Evolutionary conservation across 108 stramenopile genomes (phyloP).

Genomic region (Nitzschia palea): DNA sequence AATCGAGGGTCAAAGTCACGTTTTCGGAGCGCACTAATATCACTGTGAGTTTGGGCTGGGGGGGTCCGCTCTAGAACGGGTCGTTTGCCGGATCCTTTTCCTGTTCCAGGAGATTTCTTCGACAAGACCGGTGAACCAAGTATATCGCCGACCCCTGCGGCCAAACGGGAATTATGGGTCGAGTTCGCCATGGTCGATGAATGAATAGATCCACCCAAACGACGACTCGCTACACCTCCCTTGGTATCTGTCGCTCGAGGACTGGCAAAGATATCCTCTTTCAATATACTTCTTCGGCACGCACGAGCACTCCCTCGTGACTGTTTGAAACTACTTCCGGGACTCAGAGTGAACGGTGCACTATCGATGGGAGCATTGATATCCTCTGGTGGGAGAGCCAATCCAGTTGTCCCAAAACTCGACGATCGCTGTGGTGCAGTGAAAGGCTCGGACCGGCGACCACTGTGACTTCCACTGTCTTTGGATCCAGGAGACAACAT

Average conservation of each 20-base stretch:
- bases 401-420: neutral
- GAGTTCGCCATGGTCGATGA: neutral
- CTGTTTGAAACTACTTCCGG: neutral
- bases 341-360: neutral
- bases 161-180: neutral
- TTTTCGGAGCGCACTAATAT: neutral
- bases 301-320: neutral
- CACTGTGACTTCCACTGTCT: neutral
- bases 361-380: neutral
- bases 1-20: neutral
- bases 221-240: neutral
- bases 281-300: neutral
- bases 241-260: neutral
- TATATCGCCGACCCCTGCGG: neutral
- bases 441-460: neutral
- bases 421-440: neutral
- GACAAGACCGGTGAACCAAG: too few relatives aligned
- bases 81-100: neutral
- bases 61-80: neutral
- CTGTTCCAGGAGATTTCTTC: neutral
- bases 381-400: neutral
- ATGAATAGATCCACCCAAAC: neutral
- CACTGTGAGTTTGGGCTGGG: neutral
- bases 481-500: neutral
- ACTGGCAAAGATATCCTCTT: neutral